Percentiles rank a stretch among this genome's conserved stretches.
phyloP scores from a whole-genome alignment of 2,329 filamentous ascomycete species.

The Fusarium odoratissimum region DNA sequence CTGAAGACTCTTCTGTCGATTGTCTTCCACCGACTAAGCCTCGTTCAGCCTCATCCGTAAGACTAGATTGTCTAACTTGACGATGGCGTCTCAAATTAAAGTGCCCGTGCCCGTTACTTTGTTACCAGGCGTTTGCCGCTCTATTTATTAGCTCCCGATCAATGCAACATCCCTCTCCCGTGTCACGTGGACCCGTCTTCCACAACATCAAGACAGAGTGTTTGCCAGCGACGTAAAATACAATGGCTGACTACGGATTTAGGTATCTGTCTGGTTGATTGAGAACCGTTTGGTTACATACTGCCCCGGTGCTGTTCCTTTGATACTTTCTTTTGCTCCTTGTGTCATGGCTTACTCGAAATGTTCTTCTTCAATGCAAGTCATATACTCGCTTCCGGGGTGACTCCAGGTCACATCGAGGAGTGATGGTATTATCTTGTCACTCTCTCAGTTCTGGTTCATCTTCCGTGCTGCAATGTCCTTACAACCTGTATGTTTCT shows the following conservation, averaged over 20 bases:
- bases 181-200: constrained; percentile 14
- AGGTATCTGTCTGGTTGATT: background rate
- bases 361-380: background rate
- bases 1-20: background rate
- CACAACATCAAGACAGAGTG: background rate
- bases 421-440: background rate
- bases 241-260: background rate
- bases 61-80: constrained; percentile 1
- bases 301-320: background rate
- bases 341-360: background rate
- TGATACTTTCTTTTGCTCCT: background rate
- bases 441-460: background rate
- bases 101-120: background rate
- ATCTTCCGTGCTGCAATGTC: background rate
- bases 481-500: background rate
- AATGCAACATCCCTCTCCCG: background rate
- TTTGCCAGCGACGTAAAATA: background rate
- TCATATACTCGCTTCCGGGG: background rate
- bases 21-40: background rate
- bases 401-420: background rate
- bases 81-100: constrained; percentile 21
- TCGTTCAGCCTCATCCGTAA: background rate
- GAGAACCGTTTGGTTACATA: background rate
- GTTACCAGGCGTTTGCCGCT: background rate
- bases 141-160: constrained; percentile 4